phyloP scores from a whole-genome alignment of 2,329 filamentous ascomycete genomes.

The Pseudocercospora fijiensis region DNA sequence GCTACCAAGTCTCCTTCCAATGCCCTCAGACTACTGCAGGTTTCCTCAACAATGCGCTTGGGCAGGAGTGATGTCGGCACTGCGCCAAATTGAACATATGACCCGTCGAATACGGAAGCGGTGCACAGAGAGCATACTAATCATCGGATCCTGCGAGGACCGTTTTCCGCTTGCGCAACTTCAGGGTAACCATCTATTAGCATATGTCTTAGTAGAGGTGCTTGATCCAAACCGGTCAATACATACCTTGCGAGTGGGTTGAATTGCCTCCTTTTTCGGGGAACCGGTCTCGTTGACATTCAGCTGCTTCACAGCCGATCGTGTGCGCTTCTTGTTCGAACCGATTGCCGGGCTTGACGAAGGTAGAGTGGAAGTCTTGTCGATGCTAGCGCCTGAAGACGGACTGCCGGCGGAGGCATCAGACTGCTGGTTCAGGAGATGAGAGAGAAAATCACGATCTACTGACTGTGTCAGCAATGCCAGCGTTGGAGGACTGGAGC shows the following conservation, averaged over 20 bases:
- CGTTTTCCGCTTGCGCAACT: constrained; percentile 23
- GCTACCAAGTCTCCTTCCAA: constrained; percentile 3
- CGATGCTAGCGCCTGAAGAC: constrained; percentile 5
- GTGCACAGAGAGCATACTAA: constrained; percentile 6
- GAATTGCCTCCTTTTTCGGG: constrained; percentile 22
- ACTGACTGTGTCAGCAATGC: constrained; percentile 8
- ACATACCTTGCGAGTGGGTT: constrained; percentile 31
- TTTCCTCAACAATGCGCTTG: neutral
- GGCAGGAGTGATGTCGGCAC: neutral
- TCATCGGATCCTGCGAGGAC: constrained; percentile 13
- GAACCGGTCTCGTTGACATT: constrained; percentile 27
- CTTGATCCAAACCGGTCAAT: constrained; percentile 4
- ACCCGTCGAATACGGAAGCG: neutral
- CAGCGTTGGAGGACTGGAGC: neutral
- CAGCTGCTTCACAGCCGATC: constrained; percentile 27
- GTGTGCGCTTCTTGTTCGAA: constrained; percentile 32
- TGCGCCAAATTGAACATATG: neutral
- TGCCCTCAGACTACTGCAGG: neutral
- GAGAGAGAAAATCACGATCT: constrained; percentile 35
- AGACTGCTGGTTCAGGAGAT: constrained; percentile 22
- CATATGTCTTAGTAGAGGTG: neutral
- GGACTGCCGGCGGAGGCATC: constrained; percentile 1
- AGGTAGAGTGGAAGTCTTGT: constrained; percentile 15
- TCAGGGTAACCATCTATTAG: constrained; percentile 11
- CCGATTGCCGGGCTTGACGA: constrained; percentile 24